These are phyloP conservation scores for Abortiporus biennis DNA, from an alignment of 1,284 basidiomycete species.

Conservation along the genomic window DNA sequence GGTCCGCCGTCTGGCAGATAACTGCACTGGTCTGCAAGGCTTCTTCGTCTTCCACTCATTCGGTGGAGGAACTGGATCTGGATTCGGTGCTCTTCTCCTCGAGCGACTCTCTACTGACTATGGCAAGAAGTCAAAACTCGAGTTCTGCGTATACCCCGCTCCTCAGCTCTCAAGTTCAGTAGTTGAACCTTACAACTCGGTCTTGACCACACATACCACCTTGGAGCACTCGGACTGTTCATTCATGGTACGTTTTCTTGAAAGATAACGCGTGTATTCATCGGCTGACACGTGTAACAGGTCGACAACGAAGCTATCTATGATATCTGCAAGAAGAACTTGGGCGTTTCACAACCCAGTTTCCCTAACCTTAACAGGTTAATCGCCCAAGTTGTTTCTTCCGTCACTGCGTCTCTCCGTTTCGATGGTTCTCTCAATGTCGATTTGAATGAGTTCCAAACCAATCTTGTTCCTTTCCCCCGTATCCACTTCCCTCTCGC, in stretches of 20 bases:
- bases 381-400: constrained; percentile 98
- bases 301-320: constrained; percentile 98
- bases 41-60: constrained; percentile 99
- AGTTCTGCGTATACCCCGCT: constrained; percentile 98
- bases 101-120: constrained; percentile 97
- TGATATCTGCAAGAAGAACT: constrained; percentile 97
- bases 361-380: constrained; percentile 95
- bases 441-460: constrained; percentile 98
- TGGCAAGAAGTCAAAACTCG: constrained; percentile 99
- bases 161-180: constrained; percentile 94
- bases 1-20: constrained; percentile 93
- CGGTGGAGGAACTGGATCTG: constrained; percentile 98
- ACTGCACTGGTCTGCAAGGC: constrained; percentile 96
- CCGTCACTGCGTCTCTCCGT: constrained; percentile 93
- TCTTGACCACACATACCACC: constrained; percentile 98
- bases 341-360: constrained; percentile 83
- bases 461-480: constrained; percentile 96
- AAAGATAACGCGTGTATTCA: not conserved
- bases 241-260: constrained; percentile 66
- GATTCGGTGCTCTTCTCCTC: constrained; percentile 95
- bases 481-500: constrained; percentile 99
- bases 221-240: constrained; percentile 99
- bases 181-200: constrained; percentile 99
- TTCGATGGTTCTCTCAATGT: constrained; percentile 99
- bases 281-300: constrained; percentile 28